Percentiles rank a stretch among this genome's conserved stretches.
phyloP scores from a whole-genome alignment of 1,284 basidiomycete species.

The Tilletia caries region DNA sequence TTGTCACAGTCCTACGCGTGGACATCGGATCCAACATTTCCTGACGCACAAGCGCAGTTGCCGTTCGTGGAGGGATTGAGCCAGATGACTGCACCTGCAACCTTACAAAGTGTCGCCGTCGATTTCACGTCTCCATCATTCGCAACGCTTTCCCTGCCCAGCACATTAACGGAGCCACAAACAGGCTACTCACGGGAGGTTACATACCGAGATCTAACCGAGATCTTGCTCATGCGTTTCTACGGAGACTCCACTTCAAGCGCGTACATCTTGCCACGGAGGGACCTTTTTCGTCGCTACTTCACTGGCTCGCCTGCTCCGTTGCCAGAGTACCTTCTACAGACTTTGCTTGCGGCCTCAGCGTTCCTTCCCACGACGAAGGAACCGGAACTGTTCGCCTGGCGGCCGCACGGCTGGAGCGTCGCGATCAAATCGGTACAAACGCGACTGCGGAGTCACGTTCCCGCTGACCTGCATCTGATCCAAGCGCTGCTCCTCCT shows the following conservation, averaged over 20 bases:
- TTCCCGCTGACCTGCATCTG: background rate
- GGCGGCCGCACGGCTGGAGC: constrained; percentile 14
- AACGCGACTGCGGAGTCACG: background rate
- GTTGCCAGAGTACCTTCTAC: constrained; percentile 14
- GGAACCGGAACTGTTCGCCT: constrained; percentile 16
- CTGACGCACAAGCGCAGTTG: no score
- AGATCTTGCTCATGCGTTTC: background rate
- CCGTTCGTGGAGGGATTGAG: no score
- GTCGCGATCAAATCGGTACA: constrained; percentile 15
- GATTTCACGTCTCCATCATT: background rate
- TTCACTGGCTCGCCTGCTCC: constrained; percentile 3
- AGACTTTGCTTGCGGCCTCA: constrained; percentile 12
- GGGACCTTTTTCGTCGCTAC: constrained; percentile 1
- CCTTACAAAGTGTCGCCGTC: no score
- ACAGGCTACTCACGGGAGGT: background rate
- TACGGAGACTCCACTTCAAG: background rate
- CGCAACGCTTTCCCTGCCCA: background rate
- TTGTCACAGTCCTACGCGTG: background rate
- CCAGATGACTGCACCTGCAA: no score
- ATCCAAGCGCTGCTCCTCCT: constrained; percentile 19
- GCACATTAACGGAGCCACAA: constrained; percentile 2
- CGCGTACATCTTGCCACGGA: constrained; percentile 1
- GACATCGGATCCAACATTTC: background rate
- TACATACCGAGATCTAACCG: background rate
- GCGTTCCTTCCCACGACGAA: constrained; percentile 4